A percentile compares a stretch with the other conserved stretches of the same genome.
These are phyloP conservation scores for Primulina eburnea DNA, from an alignment of 257 asterid genomes.

Conservation along the genomic window DNA sequence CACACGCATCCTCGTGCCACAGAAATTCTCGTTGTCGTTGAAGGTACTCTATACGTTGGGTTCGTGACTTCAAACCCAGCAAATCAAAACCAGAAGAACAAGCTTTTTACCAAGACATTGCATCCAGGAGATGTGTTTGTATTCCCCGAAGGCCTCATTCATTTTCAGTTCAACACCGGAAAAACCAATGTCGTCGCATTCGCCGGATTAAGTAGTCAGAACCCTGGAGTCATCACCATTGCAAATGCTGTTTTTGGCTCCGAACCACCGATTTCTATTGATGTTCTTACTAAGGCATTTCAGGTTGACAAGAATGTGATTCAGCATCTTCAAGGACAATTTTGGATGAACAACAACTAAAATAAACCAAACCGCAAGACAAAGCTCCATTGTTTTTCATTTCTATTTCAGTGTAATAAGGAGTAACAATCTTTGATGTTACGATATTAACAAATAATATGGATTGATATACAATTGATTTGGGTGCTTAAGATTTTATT, in stretches of 20 bases:
- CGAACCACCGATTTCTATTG: neutral
- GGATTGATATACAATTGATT: too few species aligned
- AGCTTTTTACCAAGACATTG: neutral
- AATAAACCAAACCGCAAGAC: too few species aligned
- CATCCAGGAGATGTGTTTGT: neutral
- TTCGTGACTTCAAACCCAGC: neutral
- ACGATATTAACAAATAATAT: too few species aligned
- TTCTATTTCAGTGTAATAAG: too few species aligned
- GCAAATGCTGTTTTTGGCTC: neutral
- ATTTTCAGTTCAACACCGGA: neutral
- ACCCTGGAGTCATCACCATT: neutral
- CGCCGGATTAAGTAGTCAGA: neutral
- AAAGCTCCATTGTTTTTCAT: neutral
- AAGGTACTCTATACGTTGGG: neutral
- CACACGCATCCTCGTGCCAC: neutral
- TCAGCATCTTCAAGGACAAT: neutral
- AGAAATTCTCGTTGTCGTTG: neutral
- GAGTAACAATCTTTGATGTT: too few species aligned
- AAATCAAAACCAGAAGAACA: neutral
- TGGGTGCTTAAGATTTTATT: too few species aligned
- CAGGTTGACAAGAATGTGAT: neutral
- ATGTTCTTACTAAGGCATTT: neutral
- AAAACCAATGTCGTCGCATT: neutral
- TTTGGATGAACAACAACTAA: neutral
- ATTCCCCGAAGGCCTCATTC: neutral